Evolutionary conservation across 1,284 basidiomycete species (phyloP).

Genomic region (Austroboletus olivaceoglutinosus): DNA sequence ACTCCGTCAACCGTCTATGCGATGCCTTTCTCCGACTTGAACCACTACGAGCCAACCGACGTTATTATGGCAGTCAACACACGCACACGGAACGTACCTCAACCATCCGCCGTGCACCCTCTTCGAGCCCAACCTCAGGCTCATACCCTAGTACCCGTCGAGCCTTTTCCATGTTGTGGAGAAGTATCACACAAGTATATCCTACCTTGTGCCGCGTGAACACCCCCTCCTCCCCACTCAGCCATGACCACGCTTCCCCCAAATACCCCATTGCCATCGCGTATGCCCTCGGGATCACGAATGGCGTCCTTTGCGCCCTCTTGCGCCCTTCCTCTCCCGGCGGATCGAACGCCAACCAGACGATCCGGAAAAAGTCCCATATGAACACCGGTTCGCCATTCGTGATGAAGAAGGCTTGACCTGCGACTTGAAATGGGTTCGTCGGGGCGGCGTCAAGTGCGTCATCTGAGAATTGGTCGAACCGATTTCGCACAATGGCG

Average conservation of each 20-base stretch:
- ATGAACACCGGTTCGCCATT: slow-evolving; percentile 96
- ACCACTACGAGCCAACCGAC: not conserved
- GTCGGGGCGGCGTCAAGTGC: slow-evolving; percentile 50
- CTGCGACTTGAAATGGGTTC: slow-evolving; percentile 76
- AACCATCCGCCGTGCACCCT: slow-evolving; percentile 80
- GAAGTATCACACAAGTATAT: slow-evolving; percentile 73
- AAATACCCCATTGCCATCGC: slow-evolving; percentile 71
- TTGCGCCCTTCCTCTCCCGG: slow-evolving; percentile 37
- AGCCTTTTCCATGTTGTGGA: slow-evolving; percentile 96
- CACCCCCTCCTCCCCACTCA: slow-evolving; percentile 77
- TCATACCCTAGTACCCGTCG: slow-evolving; percentile 90
- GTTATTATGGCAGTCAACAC: not conserved
- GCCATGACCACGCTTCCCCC: slow-evolving; percentile 74
- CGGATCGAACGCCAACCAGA: slow-evolving; percentile 84
- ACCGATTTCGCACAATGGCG: slow-evolving; percentile 72
- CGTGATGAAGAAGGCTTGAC: slow-evolving; percentile 96
- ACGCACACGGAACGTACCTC: slow-evolving; percentile 43
- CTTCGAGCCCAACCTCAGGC: slow-evolving; percentile 85
- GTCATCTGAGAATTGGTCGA: slow-evolving; percentile 65
- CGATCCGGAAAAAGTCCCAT: slow-evolving; percentile 88
- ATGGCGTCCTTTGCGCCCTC: slow-evolving; percentile 38
- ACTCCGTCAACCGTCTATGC: too few species aligned
- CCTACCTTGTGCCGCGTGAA: slow-evolving; percentile 87
- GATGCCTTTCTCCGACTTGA: not conserved
- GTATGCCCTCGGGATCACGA: slow-evolving; percentile 62